Evolutionary conservation across 768 basidiomycete genomes (phyloP), one percentile per base, ranked within the genome.

Genomic region (Boletus rubescentipes): DNA sequence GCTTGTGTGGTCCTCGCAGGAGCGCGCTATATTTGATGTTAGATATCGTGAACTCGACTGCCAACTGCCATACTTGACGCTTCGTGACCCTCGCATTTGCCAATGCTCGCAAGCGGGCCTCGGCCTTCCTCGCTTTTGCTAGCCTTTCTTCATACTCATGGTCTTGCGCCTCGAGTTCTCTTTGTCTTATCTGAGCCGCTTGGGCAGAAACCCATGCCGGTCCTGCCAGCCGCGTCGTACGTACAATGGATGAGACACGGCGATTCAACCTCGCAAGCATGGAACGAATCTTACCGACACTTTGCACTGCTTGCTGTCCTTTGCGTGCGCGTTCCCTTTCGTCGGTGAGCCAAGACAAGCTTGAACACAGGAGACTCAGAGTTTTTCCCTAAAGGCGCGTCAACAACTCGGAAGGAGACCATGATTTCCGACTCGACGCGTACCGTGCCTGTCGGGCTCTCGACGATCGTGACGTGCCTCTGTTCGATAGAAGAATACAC

Each of bases 381-480:
- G 93, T 93, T 70, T 96, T 96, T 26, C 93, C 93, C 92, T 94
- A 63, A 2, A 20, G n/a, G 4, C 30, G 32, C 6, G 51, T 57
- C 44, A 53, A 26, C 18, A 15, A 46, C 12, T 52, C 1, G 23
- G 31, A 23, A 14, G 20, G 29, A 16, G 34, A 16, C n/a, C 7
- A 35, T 34, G n/a, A 20, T 21, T 37, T 5, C 29, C 15, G 34
- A 51, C 14, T 26, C 29, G 9, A 34, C 39, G 63, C 81, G 68
- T 53, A 91, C 92, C 23, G 92, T 94, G 61, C 92, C 93, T 0
- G 93, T 94, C 0, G 93, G 93, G 60, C 88, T 91, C 69, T 94
- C 92, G 30, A 95, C 79, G 45, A 98, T 87, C 1, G 92, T 82
- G 16, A 97, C 81, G 59, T 84, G 84, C 41, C 74, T 75, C n/a